These are phyloP conservation scores for Xylariomycetidae sp. DNA, from an alignment of 2,329 filamentous ascomycete genomes.

Conservation along the genomic window DNA sequence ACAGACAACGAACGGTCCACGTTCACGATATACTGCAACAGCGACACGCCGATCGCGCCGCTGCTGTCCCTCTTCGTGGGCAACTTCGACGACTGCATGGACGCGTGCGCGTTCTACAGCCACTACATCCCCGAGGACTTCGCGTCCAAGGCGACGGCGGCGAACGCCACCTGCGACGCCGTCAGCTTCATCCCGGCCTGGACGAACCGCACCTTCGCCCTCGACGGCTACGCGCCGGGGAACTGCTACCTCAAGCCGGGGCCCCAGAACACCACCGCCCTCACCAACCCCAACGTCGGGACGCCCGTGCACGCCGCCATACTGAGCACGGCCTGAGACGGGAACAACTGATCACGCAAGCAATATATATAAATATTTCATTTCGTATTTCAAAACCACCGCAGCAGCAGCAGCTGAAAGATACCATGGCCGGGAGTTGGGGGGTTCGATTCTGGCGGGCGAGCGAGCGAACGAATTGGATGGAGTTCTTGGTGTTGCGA, in stretches of 20 bases:
- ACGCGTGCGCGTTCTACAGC: constrained; percentile 38
- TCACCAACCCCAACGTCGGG: constrained; percentile 28
- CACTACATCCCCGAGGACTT: constrained; percentile 23
- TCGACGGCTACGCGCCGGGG: constrained; percentile 30
- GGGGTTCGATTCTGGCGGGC: too few relatives aligned
- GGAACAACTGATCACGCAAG: too few relatives aligned
- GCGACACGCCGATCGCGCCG: constrained; percentile 31
- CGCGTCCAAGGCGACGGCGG: constrained; percentile 16
- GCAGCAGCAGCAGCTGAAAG: too few relatives aligned
- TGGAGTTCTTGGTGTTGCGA: too few relatives aligned
- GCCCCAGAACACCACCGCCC: constrained; percentile 23
- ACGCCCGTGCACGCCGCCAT: constrained; percentile 32
- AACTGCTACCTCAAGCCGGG: constrained; percentile 41
- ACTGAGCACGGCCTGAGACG: too few relatives aligned
- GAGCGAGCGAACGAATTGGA: too few relatives aligned
- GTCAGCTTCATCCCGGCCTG: constrained; percentile 38
- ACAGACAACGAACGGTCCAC: constrained; percentile 31
- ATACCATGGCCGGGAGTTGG: too few relatives aligned
- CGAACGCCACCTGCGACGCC: constrained; percentile 31
- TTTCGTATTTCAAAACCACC: too few relatives aligned
- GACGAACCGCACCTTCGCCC: constrained; percentile 31
- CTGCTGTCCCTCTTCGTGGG: constrained; percentile 36
- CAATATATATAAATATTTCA: too few relatives aligned
- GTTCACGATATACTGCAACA: constrained; percentile 39
- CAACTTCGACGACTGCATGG: constrained; percentile 40